phyloP scores from a whole-genome alignment of 1,284 basidiomycete genomes.

The Irpex sp. region DNA sequence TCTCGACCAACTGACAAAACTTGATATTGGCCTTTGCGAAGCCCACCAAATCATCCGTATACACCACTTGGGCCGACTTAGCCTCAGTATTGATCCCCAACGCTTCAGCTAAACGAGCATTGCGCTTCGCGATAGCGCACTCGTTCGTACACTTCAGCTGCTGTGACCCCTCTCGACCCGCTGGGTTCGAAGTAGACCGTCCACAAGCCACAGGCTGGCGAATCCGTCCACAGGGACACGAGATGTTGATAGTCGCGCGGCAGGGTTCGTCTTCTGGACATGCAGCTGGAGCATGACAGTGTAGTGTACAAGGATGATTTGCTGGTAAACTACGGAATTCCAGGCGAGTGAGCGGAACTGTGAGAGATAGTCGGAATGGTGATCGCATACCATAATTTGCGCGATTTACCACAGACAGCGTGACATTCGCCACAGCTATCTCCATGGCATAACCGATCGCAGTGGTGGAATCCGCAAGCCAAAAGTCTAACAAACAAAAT shows the following conservation, averaged over 20 bases:
- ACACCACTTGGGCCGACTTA: conserved; percentile 44
- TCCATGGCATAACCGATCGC: conserved; percentile 75
- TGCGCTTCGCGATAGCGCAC: conserved; percentile 80
- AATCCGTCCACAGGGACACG: conserved; percentile 81
- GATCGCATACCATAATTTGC: conserved; percentile 67
- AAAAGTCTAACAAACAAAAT: conserved; percentile 45
- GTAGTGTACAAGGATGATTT: conserved; percentile 67
- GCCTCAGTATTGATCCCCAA: conserved; percentile 68
- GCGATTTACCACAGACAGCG: conserved; percentile 77
- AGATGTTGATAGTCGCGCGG: conserved; percentile 55
- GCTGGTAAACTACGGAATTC: conserved; percentile 30
- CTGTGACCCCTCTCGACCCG: conserved; percentile 34
- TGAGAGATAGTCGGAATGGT: conserved; percentile 8
- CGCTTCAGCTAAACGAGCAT: conserved; percentile 83
- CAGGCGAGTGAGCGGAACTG: not conserved
- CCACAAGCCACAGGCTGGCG: conserved; percentile 73
- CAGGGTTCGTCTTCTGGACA: conserved; percentile 83
- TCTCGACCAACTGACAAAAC: conserved; percentile 75
- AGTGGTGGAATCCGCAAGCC: conserved; percentile 83
- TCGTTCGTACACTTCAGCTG: conserved; percentile 77
- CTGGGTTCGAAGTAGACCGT: conserved; percentile 42
- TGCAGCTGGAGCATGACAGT: conserved; percentile 83
- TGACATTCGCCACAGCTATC: conserved; percentile 77
- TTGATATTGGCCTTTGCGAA: conserved; percentile 62
- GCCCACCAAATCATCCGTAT: conserved; percentile 55